Evolutionary conservation across 2,329 filamentous ascomycete species (phyloP).

Genomic region (Scortechinia acanthostroma): DNA sequence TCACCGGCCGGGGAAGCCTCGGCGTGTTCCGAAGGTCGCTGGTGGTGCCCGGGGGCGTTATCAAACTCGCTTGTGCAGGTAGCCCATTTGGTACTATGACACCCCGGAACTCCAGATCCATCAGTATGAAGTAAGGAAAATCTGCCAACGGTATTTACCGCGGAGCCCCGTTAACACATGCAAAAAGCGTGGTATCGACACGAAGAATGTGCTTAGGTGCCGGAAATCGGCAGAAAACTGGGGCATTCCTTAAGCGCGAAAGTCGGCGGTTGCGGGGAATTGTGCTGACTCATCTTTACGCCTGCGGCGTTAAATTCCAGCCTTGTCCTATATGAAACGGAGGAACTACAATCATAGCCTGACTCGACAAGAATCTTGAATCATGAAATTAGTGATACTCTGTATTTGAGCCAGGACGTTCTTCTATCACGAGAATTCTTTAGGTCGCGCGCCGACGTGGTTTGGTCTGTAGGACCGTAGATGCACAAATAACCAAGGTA

Average conservation of each 20-base stretch:
- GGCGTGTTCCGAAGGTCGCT: conserved; percentile 14
- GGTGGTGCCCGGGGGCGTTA: conserved; percentile 14
- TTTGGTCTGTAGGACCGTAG: too few relatives aligned
- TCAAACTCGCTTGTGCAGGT: conserved; percentile 11
- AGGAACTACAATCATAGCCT: too few relatives aligned
- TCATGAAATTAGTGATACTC: too few relatives aligned
- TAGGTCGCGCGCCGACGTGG: too few relatives aligned
- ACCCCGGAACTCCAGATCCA: conserved; percentile 20
- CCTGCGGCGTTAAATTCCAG: too few relatives aligned
- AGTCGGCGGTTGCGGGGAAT: not conserved
- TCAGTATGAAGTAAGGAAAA: conserved; percentile 28
- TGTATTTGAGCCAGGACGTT: too few relatives aligned
- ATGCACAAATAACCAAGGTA: too few relatives aligned
- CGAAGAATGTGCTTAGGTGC: not conserved
- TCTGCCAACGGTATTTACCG: conserved; percentile 13
- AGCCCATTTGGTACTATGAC: conserved; percentile 21
- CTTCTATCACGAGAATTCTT: too few relatives aligned
- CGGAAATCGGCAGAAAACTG: conserved; percentile 2
- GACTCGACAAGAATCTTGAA: too few relatives aligned
- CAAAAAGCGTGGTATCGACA: too few relatives aligned
- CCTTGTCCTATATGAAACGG: too few relatives aligned
- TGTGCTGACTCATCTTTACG: too few relatives aligned
- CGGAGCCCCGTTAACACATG: not conserved
- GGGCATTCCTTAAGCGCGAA: not conserved
- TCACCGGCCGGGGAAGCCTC: not conserved